Base-by-base conservation (phyloP, 2,329 filamentous ascomycete genomes). In the Reticulascus tulasneorum region DNA sequence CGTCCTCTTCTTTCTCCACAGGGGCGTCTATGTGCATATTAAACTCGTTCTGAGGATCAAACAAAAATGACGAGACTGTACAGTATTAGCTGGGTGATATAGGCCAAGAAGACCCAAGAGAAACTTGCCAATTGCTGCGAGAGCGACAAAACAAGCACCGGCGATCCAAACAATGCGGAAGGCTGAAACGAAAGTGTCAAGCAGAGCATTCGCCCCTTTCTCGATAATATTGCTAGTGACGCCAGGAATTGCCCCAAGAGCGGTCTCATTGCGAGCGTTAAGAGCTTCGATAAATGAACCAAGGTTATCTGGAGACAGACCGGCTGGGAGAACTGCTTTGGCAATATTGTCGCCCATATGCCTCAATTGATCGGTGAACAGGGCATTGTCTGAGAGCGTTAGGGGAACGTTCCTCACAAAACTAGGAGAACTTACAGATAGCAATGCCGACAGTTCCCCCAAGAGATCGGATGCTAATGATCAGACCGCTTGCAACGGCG, bases 381-480 rank as follows among this genome's bases (percentile, higher is more conserved):
- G 45, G 17, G 56, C 52, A 12, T 56, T 58, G 40, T 58, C 16
- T 20, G 10, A 31, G 8, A 29, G 16, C 8, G 21, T 29, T 17
- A 3, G 21, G 12, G n/a, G n/a, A 4, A 13, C 11, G 20, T 8
- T 6, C 9, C 3, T 32, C 19, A 12, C 29, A 21, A 10, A 10
- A 5, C 10, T 10, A 21, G 29, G 37, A 7, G 12, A 6, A 29
- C 37, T 38, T 24, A 41, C 28, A 58, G 20, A 65, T 60, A 9
- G 60, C 59, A 6, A 66, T 44, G 4, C 60, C 63, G 11, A 66
- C 50, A 1, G 55, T 53, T 3, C 60, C 62, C 10, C 63, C 63
- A 0, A 66, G 49, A 11, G 59, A 63, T 6, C 63, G 49, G 4
- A 61, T 47, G 22, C 56, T 50, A 20, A 66, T 63, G 22, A 66